phyloP scores from a whole-genome alignment of 2,329 filamentous ascomycete genomes.

The Hypoxylon sp. region DNA sequence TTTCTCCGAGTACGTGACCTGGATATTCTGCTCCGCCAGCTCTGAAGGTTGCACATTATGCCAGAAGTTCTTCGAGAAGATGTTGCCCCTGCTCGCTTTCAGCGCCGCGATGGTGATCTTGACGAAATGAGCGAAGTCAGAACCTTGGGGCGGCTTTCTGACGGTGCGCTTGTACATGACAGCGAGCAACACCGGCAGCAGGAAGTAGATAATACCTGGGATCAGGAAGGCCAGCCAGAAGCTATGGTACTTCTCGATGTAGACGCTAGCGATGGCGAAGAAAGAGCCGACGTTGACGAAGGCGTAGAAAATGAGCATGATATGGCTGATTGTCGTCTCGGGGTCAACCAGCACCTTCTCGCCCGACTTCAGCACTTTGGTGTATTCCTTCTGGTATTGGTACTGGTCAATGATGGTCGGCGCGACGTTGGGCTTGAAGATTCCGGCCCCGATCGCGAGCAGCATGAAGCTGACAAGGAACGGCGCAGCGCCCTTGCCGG shows the following conservation, averaged over 20 bases:
- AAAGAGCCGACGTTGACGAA: conserved; percentile 65
- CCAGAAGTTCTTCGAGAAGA: conserved; percentile 69
- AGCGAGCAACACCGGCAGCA: conserved; percentile 69
- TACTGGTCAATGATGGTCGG: conserved; percentile 60
- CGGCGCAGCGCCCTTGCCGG: conserved; percentile 60
- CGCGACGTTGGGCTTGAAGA: conserved; percentile 73
- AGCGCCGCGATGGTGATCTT: conserved; percentile 65
- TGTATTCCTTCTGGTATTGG: conserved; percentile 54
- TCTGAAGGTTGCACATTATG: conserved; percentile 67
- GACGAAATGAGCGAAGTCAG: conserved; percentile 70
- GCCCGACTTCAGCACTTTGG: conserved; percentile 56
- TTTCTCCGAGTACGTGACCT: conserved; percentile 72
- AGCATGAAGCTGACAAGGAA: conserved; percentile 73
- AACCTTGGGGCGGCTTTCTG: conserved; percentile 70
- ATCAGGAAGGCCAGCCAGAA: conserved; percentile 68
- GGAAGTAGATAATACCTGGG: conserved; percentile 62
- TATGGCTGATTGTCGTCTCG: conserved; percentile 60
- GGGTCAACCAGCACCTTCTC: conserved; percentile 62
- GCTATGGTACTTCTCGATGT: conserved; percentile 71
- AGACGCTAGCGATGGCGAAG: conserved; percentile 64
- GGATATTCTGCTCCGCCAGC: conserved; percentile 57
- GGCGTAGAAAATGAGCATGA: conserved; percentile 52
- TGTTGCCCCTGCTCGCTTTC: conserved; percentile 63
- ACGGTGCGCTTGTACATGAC: conserved; percentile 68
- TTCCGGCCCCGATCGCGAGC: conserved; percentile 75